Base-by-base conservation (phyloP, 2,329 filamentous ascomycete species). In the Grosmannia huntii region DNA sequence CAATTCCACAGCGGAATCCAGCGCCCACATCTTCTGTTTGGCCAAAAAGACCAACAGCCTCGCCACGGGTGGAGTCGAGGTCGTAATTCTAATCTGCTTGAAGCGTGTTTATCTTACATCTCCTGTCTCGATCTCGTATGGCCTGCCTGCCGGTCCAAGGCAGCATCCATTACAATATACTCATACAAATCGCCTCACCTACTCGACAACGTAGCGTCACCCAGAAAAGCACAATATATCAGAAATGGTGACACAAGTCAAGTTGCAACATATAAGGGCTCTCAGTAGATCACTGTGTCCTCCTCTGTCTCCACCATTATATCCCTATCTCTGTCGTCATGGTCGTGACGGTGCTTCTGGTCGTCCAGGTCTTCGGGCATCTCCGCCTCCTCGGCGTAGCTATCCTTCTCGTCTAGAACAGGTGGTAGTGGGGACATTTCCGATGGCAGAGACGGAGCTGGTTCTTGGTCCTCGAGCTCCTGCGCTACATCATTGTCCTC, bases 211-310 rank as follows among this genome's bases (percentile, higher is more conserved):
- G n/a, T 31, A 38, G 36, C 3, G 12, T 16, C 36, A 16, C 5
- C 33, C 12, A 38, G 14, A 38, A 48, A 48, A 48, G n/a, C 23
- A 48, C 28, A 7, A n/a, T 3, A 48, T n/a, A 33, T 27, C 5
- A 10, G 23, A 19, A 19, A 52, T 33, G 49, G 4, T 25, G 14
- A 19, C 23, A 16, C 14, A 31, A 12, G 19, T 31, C 25, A 16
- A 25, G 5, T 31, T 25, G 16, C 9, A 51, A 19, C 21, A 9
- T 14, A n/a, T 28, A n/a, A n/a, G 51, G 51, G 9, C 38, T 23
- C 31, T 80, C 75, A 96, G 74, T 96, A 96, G 60, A 95, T 92
- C 57, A 96, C 89, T 65, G 86, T 90, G 66, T 96, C 90, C 73
- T 96, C 90, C 60, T 90, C 89, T 57, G 86, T 88, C 70, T 90